Evolutionary conservation across 257 asterid genomes (phyloP).

Genomic region (Cordia subcordata): DNA sequence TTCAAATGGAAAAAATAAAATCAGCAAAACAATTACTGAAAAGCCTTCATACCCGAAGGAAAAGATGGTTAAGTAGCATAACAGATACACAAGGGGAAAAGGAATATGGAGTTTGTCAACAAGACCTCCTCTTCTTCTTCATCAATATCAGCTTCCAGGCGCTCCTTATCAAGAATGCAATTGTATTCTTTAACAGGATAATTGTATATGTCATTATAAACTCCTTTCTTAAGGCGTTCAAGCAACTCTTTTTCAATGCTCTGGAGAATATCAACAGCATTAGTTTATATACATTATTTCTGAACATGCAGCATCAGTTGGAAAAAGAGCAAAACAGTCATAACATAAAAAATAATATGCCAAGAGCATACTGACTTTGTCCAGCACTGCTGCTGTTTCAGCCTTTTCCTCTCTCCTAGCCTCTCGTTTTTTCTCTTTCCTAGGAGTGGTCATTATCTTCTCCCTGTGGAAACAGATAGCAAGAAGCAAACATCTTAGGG

Average conservation of each 20-base stretch:
- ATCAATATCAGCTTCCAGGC: conserved; percentile 32
- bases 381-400: conserved; percentile 72
- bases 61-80: neutral
- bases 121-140: conserved; percentile 64
- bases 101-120: neutral
- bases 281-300: conserved; percentile 6
- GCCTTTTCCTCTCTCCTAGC: conserved; percentile 92
- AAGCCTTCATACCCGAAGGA: no score
- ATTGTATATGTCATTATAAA: conserved; percentile 66
- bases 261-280: conserved; percentile 33
- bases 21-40: neutral
- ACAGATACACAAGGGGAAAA: neutral
- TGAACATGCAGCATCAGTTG: conserved; percentile 1
- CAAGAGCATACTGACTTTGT: conserved; percentile 44
- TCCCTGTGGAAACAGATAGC: conserved; percentile 50
- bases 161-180: conserved; percentile 54
- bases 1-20: no score
- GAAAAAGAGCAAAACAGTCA: conserved; percentile 3
- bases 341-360: neutral
- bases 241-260: conserved; percentile 80
- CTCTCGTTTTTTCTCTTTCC: conserved; percentile 74
- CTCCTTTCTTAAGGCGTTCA: conserved; percentile 69
- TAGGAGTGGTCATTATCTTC: conserved; percentile 80
- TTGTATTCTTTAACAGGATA: conserved; percentile 51
- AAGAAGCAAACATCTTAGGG: neutral